These are phyloP conservation scores for Rhizophagus prolifer DNA, from an alignment of 192 early-diverging fungal species.

Conservation along the genomic window DNA sequence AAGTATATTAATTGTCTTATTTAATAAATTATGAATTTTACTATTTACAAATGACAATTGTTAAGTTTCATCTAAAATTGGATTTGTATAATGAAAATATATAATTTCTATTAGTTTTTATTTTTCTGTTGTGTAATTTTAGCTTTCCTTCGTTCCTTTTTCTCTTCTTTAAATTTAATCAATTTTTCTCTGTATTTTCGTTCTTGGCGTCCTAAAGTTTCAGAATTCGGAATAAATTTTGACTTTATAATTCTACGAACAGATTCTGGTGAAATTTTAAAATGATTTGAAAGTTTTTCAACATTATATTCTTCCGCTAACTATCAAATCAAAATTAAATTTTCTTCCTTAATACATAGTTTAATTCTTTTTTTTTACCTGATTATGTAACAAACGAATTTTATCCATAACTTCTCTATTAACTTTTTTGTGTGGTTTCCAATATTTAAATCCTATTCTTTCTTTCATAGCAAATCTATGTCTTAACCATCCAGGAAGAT, in stretches of 20 bases:
- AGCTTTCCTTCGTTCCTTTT: background rate
- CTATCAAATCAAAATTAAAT: constrained; percentile 1
- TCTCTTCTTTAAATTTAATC: background rate
- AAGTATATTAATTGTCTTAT: too few relatives aligned
- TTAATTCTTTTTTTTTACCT: background rate
- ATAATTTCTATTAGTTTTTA: background rate
- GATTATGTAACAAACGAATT: background rate
- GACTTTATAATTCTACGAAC: constrained; percentile 10
- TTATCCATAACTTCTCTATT: constrained; percentile 7
- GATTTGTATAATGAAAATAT: too few relatives aligned
- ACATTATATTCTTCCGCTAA: constrained; percentile 5
- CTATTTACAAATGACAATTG: too few relatives aligned
- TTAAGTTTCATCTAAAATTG: too few relatives aligned
- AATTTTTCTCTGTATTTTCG: constrained; percentile 1
- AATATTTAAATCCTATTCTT: constrained; percentile 9
- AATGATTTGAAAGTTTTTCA: background rate
- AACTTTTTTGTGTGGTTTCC: constrained; percentile 13
- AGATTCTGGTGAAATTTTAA: constrained; percentile 18
- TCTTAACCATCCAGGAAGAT: constrained; percentile 20
- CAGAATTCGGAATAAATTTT: background rate
- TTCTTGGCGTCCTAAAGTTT: background rate
- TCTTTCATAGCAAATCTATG: constrained; percentile 12
- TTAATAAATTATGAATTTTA: too few relatives aligned
- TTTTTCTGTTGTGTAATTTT: background rate
- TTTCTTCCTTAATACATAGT: background rate